Base-by-base conservation (phyloP, 2,329 filamentous ascomycete species). In the Didymella pomorum region DNA sequence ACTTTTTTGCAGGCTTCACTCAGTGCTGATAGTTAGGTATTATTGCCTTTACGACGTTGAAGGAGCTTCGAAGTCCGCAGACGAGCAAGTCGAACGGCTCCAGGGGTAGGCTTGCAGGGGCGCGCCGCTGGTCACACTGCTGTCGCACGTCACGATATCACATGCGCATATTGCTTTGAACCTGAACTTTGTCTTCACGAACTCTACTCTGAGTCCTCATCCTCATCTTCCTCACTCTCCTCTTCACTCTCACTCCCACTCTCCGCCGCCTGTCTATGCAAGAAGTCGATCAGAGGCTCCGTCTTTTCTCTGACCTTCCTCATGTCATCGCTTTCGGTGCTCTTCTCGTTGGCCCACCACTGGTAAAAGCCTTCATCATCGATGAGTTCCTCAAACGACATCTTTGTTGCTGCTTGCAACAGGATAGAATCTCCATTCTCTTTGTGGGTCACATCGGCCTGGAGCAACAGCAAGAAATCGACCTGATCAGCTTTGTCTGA, bases 281-380 rank as follows among this genome's bases (percentile, higher is more conserved):
- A 92, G 46, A 78, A 79, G 70, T 96, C 91, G 43, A 98, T 88
- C 75, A 98, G 86, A 51, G 88, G 87, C 69, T 87, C 83, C 57
- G 91, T 92, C 79, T 90, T 90, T 60, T 85, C 86, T 74, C 89
- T 88, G 16, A 97, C 86, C 48, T 80, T 84, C 58, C 78, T 78
- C 88, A 97, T 86, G 52, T 86, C 85, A 54, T 90, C 89, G 14
- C 82, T 87, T 54, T 87, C 87, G 23, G 79, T 84, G 6, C 89
- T 89, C 70, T 88, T 83, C 77, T 84, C 83, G 74, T 96, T 89
- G 20, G 82, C 85, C 93, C 93, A 98, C 95, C 95, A 99, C 46
- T 85, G 84, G 69, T 94, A 80, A 65, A 97, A 91, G 0, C 90
- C 93, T 41, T 97, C 93, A 71, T 97, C 92, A 73, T 97, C 92